These are phyloP conservation scores for Fusarium decemcellulare DNA, from an alignment of 2,329 filamentous ascomycete species.

Conservation along the genomic window DNA sequence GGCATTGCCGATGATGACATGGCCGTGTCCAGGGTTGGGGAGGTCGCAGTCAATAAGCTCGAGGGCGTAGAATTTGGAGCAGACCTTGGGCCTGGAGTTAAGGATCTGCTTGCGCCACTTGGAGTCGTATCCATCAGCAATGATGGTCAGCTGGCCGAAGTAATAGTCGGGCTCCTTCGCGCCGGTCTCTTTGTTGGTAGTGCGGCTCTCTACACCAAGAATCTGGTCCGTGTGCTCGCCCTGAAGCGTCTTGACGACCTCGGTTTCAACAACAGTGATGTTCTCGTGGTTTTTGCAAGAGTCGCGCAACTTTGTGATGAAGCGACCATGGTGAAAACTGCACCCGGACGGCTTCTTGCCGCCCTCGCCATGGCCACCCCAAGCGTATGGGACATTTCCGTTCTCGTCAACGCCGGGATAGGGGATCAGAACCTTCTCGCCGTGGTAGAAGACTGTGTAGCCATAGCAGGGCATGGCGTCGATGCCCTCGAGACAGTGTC, in stretches of 20 bases:
- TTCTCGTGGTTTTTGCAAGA: constrained; percentile 83
- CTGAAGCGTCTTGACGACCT: constrained; percentile 81
- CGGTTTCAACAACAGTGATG: constrained; percentile 92
- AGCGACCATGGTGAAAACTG: constrained; percentile 94
- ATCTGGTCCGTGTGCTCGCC: constrained; percentile 79
- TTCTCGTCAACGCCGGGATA: constrained; percentile 77
- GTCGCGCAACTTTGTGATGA: constrained; percentile 85
- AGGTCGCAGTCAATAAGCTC: constrained; percentile 91
- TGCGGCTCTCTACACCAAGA: constrained; percentile 85
- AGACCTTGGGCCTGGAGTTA: constrained; percentile 85
- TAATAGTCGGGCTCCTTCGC: constrained; percentile 79
- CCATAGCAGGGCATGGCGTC: constrained; percentile 87
- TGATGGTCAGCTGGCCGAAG: constrained; percentile 89
- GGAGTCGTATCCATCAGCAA: constrained; percentile 93
- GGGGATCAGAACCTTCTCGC: constrained; percentile 79
- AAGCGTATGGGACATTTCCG: constrained; percentile 57
- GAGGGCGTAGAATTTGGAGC: constrained; percentile 93
- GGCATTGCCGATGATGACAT: constrained; percentile 86
- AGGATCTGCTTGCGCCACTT: constrained; percentile 90
- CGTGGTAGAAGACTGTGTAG: constrained; percentile 90
- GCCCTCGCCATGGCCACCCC: constrained; percentile 53
- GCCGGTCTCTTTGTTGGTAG: constrained; percentile 69
- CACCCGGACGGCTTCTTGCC: constrained; percentile 74
- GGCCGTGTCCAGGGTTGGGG: constrained; percentile 82
- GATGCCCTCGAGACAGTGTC: constrained; percentile 87